These are phyloP conservation scores for Rickenella mellea DNA, from an alignment of 768 basidiomycete species.

Conservation along the genomic window DNA sequence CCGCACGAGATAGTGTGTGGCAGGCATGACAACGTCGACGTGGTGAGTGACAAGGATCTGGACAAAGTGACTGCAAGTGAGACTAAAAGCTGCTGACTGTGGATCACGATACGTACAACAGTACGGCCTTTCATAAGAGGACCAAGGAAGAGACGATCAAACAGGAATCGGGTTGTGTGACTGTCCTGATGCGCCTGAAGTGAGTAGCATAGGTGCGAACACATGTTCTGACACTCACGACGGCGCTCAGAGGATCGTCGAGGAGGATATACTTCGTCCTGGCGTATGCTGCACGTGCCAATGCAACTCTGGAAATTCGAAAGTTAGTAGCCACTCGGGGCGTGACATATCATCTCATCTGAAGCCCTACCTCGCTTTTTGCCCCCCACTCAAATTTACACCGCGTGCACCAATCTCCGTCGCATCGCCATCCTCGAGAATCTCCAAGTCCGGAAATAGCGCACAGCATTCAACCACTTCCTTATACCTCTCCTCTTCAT, in stretches of 20 bases:
- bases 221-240: constrained; percentile 7
- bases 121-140: constrained; percentile 17
- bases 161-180: constrained; percentile 9
- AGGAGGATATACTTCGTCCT: constrained; percentile 32
- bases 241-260: constrained; percentile 20
- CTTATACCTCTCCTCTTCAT: constrained; percentile 30
- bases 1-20: constrained; percentile 28
- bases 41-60: constrained; percentile 34
- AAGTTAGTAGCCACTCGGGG: neutral
- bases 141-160: constrained; percentile 10
- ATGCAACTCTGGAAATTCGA: constrained; percentile 48
- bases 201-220: neutral
- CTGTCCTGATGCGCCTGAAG: constrained; percentile 4
- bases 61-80: neutral
- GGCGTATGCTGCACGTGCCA: constrained; percentile 78
- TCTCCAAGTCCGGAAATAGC: constrained; percentile 33
- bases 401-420: constrained; percentile 75
- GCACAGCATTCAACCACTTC: constrained; percentile 37
- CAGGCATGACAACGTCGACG: constrained; percentile 31
- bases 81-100: too few relatives aligned
- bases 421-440: constrained; percentile 31
- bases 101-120: constrained; percentile 17
- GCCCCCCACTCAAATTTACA: constrained; percentile 45
- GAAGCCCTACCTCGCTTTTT: constrained; percentile 24
- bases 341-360: constrained; percentile 14